Base-by-base conservation (phyloP, 1,284 basidiomycete genomes). In the Rhizoctonia solani region DNA sequence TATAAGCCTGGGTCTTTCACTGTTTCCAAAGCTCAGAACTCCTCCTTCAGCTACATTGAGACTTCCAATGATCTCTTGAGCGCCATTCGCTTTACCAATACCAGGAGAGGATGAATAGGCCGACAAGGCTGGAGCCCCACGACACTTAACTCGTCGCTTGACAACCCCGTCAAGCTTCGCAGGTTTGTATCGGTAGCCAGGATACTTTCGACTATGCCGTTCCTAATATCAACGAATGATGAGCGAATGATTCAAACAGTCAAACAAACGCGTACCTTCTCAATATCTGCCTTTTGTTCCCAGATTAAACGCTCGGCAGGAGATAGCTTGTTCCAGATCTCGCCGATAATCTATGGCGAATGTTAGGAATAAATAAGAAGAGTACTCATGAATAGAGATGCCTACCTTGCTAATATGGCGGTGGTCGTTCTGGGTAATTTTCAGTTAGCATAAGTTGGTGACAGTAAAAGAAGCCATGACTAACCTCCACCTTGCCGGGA, bases 171-270 rank as follows among this genome's bases (percentile, higher is more conserved):
- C 52, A 29, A 54, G 67, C 25, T 67, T 66, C 21, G 30, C 52
- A 1, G 70, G 70, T 19, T 66, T 54, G 66, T 71, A 71, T 19
- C 68, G 70, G 39, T 69, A 71, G 54, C 66, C 61, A 6, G 70
- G 70, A 34, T 71, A 75, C 74, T 76, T 76, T 46, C 72, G 74
- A 70, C 74, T 70, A 70, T 78, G 77, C 54, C 75, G 74, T 23
- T 65, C 69, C 58, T 61, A 27, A 3, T 13, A 16, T 46, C 6
- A 30, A 4, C 37, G 30, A 2, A 27, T 6, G 25, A 13, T 61
- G 32, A 39, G 44, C 5, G 11, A 50, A 30, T 23, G 21, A 39
- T 21, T 3, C 11, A 13, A 3, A 6, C 25, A n/a, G n/a, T n/a
- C n/a, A n/a, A 19, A 14, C 25, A 39, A 9, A 2, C 54, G 75